Percentiles rank a stretch among this genome's conserved stretches.
These are phyloP conservation scores for Botrytis elliptica DNA, from an alignment of 2,329 filamentous ascomycete species.

Conservation along the genomic window DNA sequence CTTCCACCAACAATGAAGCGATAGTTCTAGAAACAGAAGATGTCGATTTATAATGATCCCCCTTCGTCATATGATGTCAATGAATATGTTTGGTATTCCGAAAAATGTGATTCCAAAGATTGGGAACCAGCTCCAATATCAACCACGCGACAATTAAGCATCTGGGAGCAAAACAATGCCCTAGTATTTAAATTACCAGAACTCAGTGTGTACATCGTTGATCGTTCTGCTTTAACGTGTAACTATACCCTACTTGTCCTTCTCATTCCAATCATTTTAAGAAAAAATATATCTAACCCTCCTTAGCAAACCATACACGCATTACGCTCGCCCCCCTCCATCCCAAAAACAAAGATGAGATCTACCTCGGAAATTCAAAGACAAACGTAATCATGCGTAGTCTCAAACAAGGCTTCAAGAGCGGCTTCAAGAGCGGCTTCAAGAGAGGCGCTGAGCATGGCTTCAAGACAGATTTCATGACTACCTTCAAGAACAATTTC, in stretches of 20 bases:
- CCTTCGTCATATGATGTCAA: background rate
- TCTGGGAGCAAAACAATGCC: background rate
- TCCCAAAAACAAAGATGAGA: background rate
- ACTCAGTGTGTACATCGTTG: background rate
- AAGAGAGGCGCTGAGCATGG: background rate
- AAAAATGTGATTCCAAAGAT: background rate
- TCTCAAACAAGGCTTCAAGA: background rate
- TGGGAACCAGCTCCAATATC: background rate
- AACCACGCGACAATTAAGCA: background rate
- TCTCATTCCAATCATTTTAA: background rate
- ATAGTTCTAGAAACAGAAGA: background rate
- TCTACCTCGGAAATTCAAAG: background rate
- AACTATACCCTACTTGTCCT: background rate
- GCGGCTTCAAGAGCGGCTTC: background rate
- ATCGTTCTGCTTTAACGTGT: background rate
- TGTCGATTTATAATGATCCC: background rate
- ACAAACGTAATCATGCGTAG: background rate
- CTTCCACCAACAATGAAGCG: background rate
- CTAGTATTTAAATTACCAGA: background rate
- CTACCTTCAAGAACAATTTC: background rate
- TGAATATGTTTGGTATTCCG: background rate
- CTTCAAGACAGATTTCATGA: background rate
- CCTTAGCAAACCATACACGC: background rate
- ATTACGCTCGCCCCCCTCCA: background rate
- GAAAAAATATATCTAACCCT: background rate